Evolutionary conservation across 768 basidiomycete species (phyloP).

Genomic region (Suillus subaureus): DNA sequence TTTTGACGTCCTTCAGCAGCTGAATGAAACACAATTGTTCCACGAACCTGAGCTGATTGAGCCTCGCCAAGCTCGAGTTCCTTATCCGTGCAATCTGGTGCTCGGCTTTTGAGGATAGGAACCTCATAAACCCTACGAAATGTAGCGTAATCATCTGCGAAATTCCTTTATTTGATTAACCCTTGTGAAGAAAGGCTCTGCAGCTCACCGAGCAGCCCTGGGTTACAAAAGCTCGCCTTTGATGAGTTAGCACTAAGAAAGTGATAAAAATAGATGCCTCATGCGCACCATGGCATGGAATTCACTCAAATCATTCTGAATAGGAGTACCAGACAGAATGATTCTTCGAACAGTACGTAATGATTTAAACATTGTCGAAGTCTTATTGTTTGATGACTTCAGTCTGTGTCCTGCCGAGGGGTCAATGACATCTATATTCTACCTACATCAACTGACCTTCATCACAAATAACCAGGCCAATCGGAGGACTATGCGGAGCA

Average conservation of each 20-base stretch:
- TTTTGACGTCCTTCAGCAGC: conserved; percentile 29
- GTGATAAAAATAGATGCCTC: neutral
- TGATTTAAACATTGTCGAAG: conserved; percentile 80
- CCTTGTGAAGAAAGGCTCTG: conserved; percentile 2
- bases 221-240: conserved; percentile 93
- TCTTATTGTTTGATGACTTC: conserved; percentile 91
- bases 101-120: conserved; percentile 85
- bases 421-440: neutral
- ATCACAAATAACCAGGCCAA: conserved; percentile 93
- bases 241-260: conserved; percentile 8
- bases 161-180: conserved; percentile 7
- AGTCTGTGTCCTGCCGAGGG: conserved; percentile 75
- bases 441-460: conserved; percentile 58
- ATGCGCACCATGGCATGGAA: conserved; percentile 92
- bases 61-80: conserved; percentile 80
- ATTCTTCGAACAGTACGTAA: conserved; percentile 76
- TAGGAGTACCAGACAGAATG: conserved; percentile 94
- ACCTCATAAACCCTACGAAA: conserved; percentile 84
- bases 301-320: conserved; percentile 95
- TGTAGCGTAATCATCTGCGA: conserved; percentile 68
- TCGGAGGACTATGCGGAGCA: conserved; percentile 64
- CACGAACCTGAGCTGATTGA: conserved; percentile 69
- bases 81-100: conserved; percentile 69
- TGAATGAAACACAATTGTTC: neutral
- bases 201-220: conserved; percentile 75